phyloP scores from a whole-genome alignment of 1,139 yeast genomes.

The Saccharomyces pastorianus region DNA sequence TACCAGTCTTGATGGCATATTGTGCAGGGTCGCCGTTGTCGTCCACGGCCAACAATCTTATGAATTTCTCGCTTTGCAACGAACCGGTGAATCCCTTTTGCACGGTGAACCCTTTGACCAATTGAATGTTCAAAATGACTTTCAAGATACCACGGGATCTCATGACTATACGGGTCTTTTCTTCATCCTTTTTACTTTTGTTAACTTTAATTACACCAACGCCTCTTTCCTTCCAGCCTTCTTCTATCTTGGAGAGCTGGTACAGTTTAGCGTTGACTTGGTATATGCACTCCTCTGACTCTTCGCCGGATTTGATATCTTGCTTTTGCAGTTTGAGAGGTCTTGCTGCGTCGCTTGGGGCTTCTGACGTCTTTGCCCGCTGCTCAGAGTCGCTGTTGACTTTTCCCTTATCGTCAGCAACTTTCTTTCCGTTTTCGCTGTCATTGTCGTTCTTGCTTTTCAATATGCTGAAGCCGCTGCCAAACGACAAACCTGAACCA shows the following conservation, averaged over 20 bases:
- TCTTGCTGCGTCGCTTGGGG: conserved; percentile 6
- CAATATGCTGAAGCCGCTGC: conserved; percentile 27
- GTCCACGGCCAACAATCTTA: conserved; percentile 54
- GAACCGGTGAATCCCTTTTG: conserved; percentile 82
- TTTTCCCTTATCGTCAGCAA: background rate
- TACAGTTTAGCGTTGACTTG: conserved; percentile 73
- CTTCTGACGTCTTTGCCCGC: background rate
- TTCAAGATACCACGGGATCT: conserved; percentile 81
- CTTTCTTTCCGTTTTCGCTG: conserved; percentile 5
- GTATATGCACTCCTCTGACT: conserved; percentile 63
- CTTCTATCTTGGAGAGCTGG: conserved; percentile 52
- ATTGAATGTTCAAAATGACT: conserved; percentile 70
- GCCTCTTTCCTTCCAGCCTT: conserved; percentile 96
- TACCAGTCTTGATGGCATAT: conserved; percentile 68
- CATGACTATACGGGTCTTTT: conserved; percentile 65
- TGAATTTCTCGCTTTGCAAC: conserved; percentile 67
- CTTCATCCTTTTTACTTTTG: conserved; percentile 32
- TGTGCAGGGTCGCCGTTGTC: conserved; percentile 65
- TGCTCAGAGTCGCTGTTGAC: background rate
- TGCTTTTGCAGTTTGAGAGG: conserved; percentile 38
- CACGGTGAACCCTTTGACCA: conserved; percentile 51
- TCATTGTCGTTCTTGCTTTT: conserved; percentile 13
- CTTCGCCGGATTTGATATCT: conserved; percentile 79
- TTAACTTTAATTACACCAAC: conserved; percentile 80
- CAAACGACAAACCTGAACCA: conserved; percentile 31